Base-by-base conservation (phyloP, 2,329 filamentous ascomycete genomes). In the Epichloe elymi region DNA sequence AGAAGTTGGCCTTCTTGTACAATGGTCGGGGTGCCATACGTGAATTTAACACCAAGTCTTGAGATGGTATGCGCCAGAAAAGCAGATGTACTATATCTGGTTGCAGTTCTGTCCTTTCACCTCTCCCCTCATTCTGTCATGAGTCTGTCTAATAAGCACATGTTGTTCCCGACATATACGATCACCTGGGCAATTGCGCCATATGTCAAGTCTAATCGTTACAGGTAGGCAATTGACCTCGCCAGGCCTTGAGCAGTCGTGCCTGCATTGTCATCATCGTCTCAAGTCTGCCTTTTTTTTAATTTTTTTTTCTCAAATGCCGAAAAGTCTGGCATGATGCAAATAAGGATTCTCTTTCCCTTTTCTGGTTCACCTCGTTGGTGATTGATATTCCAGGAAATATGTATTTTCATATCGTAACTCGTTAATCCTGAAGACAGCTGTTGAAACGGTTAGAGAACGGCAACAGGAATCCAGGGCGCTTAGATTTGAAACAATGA, bases 351-450 rank as follows among this genome's bases (percentile, higher is more conserved):
- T 14, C 14, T 39, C 8, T 2, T 14, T 30, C 35, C 26, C 8
- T 7, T 38, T 30, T 30, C 11, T 20, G 26, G n/a, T 40, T 19
- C 45, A 38, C 19, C 48, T 45, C 19, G 23, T 33, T 7, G 8
- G 23, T 20, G 41, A 37, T 45, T 44, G 12, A 23, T 30, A 14
- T 45, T 19, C 14, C 37, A 4, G 42, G 20, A 40, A 15, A 38
- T 36, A 14, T 14, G 35, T 38, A 5, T 46, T 26, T 3, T 8
- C 37, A 44, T 41, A n/a, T 46, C 49, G 37, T 49, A 38, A 30
- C 15, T 41, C 38, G 35, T 57, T 48, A 58, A 49, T 55, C 55
- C 46, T 59, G 57, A 11, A 59, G 56, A 48, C 63, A 66, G 44
- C 63, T 66, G 47, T 45, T 15, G 48, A 35, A 50, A 4, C 30